phyloP scores from a whole-genome alignment of 164 flowering plant species.

The Chimonanthus salicifolius region DNA sequence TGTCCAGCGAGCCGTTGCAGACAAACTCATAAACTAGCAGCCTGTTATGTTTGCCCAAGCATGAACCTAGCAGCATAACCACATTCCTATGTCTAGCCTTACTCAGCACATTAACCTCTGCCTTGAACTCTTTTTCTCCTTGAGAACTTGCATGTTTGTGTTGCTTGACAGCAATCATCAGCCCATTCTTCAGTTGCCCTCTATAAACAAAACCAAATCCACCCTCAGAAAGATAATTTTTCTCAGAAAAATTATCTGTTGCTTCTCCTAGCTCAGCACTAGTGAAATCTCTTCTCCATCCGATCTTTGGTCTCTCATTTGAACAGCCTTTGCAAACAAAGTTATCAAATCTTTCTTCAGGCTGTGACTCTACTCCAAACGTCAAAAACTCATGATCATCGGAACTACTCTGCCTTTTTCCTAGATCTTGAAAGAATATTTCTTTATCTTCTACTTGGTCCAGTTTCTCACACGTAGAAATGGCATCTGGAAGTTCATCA shows the following conservation, averaged over 20 bases:
- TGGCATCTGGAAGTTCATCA: slow-evolving; percentile 8
- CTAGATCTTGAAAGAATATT: slow-evolving; percentile 13
- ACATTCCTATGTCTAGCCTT: slow-evolving; percentile 50
- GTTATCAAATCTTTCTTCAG: slow-evolving; percentile 7
- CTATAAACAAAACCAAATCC: slow-evolving; percentile 55
- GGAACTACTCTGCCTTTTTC: slow-evolving; percentile 4
- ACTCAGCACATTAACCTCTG: slow-evolving; percentile 51
- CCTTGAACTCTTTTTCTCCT: slow-evolving; percentile 52
- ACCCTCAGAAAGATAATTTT: slow-evolving; percentile 50
- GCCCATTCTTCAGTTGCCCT: slow-evolving; percentile 38
- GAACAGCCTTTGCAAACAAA: slow-evolving; percentile 38
- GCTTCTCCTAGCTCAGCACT: slow-evolving; percentile 43
- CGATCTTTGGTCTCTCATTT: slow-evolving; percentile 36
- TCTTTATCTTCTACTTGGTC: slow-evolving; percentile 6
- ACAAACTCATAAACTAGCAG: slow-evolving; percentile 56
- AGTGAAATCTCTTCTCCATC: slow-evolving; percentile 35
- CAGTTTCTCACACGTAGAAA: slow-evolving; percentile 4
- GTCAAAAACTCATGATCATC: slow-evolving; percentile 5
- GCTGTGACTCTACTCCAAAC: neutral
- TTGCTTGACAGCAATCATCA: slow-evolving; percentile 50
- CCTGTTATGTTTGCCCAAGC: slow-evolving; percentile 46
- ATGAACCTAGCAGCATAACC: slow-evolving; percentile 58
- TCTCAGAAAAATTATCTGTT: slow-evolving; percentile 36
- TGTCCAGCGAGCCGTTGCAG: slow-evolving; percentile 58
- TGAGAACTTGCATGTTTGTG: slow-evolving; percentile 46